Base-by-base conservation (phyloP, 2,329 filamentous ascomycete species). In the Botrytis paeoniae region DNA sequence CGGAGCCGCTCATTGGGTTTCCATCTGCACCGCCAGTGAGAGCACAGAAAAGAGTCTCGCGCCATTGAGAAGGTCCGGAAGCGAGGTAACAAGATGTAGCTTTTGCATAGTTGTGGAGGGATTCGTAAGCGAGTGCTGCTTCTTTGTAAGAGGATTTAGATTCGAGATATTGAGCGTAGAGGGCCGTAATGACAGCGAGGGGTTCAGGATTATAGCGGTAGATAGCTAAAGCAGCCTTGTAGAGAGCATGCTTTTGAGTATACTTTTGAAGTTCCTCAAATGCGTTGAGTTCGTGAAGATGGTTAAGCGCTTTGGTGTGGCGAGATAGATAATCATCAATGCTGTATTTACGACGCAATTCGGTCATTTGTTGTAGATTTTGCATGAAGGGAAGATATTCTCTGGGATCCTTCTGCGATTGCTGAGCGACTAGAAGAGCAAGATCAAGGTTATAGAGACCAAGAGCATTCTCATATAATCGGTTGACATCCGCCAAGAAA, bases 331-430 rank as follows among this genome's bases (percentile, higher is more conserved):
- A 91, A 79, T 98, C 92, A 80, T 99, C 96, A 70, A 99, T 97
- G 60, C 90, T 89, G 77, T 95, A 97, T 70, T 90, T 88, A 61
- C 93, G 90, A 32, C 94, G 89, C 18, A 92, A 82, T 18, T 89
- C 86, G 0, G 92, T 83, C 77, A 97, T 87, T 74, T 91, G 87
- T 80, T 98, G 93, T 3, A 99, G 87, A 51, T 91, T 91, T 80
- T 97, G 95, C 69, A 99, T 89, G 80, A 98, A 98, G 6, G 96
- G 96, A 12, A 98, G 88, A 78, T 99, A 99, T 81, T 99, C 96
- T 77, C 94, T 87, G 1, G 96, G 96, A 78, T 99, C 96, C 80
- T 95, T 93, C 82, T 99, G 96, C 0, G 95, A 96, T 80, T 98
- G 95, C 80, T 99, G 96, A 0, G 96, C 96, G 20, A 99, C 93